Evolutionary conservation across 106 monocot genomes (phyloP).

Genomic region (Chionographis japonica): DNA sequence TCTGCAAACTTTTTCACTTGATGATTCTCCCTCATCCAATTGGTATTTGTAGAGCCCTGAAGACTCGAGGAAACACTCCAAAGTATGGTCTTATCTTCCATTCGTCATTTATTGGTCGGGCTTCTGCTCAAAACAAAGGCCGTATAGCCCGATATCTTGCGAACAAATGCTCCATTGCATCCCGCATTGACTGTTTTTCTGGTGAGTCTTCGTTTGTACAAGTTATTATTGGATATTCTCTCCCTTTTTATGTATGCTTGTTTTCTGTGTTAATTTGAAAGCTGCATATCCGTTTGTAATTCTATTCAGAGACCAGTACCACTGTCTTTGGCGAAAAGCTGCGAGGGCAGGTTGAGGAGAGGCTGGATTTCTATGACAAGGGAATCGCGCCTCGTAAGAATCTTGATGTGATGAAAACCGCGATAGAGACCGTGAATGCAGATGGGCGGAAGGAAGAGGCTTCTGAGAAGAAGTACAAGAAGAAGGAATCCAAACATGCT

Average conservation of each 20-base stretch:
- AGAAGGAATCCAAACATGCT: slow-evolving; percentile 59
- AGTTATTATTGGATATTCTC: background rate
- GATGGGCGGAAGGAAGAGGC: slow-evolving; percentile 17
- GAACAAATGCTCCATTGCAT: slow-evolving; percentile 94
- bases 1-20: too few species aligned
- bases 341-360: slow-evolving; percentile 92
- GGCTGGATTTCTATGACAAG: slow-evolving; percentile 95
- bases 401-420: slow-evolving; percentile 96
- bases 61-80: slow-evolving; percentile 90
- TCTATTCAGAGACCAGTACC: slow-evolving; percentile 48
- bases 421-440: slow-evolving; percentile 47
- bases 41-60: slow-evolving; percentile 55
- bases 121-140: slow-evolving; percentile 83
- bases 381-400: slow-evolving; percentile 94
- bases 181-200: slow-evolving; percentile 93
- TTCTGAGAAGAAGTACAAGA: slow-evolving; percentile 69
- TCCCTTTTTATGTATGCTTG: background rate
- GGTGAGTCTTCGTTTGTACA: slow-evolving; percentile 27
- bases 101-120: slow-evolving; percentile 95
- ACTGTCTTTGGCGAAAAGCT: slow-evolving; percentile 81
- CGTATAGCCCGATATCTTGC: slow-evolving; percentile 93
- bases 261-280: background rate
- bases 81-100: slow-evolving; percentile 98
- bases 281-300: background rate
- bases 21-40: too few species aligned